Conservation (phyloP, 139 green algal genomes). For the Closterium sp. region DNA sequence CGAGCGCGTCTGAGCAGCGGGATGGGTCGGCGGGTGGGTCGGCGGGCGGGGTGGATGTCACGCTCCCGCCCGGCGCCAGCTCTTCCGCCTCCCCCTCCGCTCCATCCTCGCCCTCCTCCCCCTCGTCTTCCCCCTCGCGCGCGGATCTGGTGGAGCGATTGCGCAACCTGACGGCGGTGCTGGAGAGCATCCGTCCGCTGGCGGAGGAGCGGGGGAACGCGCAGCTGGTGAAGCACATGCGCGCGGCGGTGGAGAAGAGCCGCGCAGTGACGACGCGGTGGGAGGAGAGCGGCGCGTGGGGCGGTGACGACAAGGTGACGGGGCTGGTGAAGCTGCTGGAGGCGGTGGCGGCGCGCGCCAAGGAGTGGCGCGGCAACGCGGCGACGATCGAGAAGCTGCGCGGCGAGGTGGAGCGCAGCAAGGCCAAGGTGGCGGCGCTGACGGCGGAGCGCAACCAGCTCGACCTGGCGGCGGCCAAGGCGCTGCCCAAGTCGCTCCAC, state of each 20-base stretch:
- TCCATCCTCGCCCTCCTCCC: neutral
- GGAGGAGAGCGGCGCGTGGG: neutral
- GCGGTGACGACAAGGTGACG: neutral
- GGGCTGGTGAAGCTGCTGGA: constrained; percentile 20
- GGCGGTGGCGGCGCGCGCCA: neutral
- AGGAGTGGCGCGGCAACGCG: neutral
- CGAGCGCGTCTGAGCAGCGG: neutral
- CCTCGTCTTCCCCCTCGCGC: neutral
- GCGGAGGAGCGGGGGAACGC: constrained; percentile 1
- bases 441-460: constrained; percentile 17
- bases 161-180: constrained; percentile 2
- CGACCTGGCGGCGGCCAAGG: constrained; percentile 21
- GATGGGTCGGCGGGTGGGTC: neutral
- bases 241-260: neutral
- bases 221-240: constrained; percentile 13
- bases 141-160: neutral
- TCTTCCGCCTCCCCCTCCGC: neutral
- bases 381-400: constrained; percentile 10
- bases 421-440: constrained; percentile 13
- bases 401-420: neutral
- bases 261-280: neutral
- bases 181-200: neutral
- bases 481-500: constrained; percentile 31
- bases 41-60: neutral
- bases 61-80: too few species aligned